phyloP scores from a whole-genome alignment of 257 asterid genomes.

The Capsicum baccatum region DNA sequence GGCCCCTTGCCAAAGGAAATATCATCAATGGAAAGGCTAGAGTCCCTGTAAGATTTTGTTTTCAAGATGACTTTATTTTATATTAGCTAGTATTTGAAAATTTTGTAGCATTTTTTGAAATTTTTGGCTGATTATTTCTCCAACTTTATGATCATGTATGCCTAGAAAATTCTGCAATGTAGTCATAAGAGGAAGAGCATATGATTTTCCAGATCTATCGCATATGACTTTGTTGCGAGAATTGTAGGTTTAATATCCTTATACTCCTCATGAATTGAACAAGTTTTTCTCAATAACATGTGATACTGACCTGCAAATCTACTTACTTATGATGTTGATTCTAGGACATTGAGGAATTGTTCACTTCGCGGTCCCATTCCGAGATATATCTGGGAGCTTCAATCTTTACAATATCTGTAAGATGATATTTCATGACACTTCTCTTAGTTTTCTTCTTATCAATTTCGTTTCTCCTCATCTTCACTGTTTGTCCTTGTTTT shows the following conservation, averaged over 20 bases:
- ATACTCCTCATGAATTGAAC: neutral
- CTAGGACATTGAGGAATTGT: constrained; percentile 38
- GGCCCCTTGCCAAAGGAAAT: constrained; percentile 31
- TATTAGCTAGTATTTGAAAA: neutral
- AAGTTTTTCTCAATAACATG: neutral
- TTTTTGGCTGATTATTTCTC: neutral
- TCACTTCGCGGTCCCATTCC: constrained; percentile 33
- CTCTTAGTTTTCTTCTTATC: neutral
- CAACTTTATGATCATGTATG: neutral
- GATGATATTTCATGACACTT: constrained; percentile 12
- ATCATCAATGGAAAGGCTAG: neutral
- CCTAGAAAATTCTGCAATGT: neutral
- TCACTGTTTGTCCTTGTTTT: neutral
- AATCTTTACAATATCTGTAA: neutral
- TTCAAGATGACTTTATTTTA: neutral
- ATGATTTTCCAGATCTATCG: constrained; percentile 20
- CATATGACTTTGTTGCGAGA: neutral
- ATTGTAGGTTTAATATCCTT: neutral
- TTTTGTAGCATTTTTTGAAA: neutral
- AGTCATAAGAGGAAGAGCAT: neutral
- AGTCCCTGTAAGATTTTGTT: neutral
- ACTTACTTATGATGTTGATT: neutral
- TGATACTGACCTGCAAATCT: neutral
- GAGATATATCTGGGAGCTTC: constrained; percentile 22
- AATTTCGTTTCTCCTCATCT: neutral